Percentiles rank a stretch among this genome's conserved stretches.
Conservation (phyloP, 345 rosid species). For the Lepidium aucheri region DNA sequence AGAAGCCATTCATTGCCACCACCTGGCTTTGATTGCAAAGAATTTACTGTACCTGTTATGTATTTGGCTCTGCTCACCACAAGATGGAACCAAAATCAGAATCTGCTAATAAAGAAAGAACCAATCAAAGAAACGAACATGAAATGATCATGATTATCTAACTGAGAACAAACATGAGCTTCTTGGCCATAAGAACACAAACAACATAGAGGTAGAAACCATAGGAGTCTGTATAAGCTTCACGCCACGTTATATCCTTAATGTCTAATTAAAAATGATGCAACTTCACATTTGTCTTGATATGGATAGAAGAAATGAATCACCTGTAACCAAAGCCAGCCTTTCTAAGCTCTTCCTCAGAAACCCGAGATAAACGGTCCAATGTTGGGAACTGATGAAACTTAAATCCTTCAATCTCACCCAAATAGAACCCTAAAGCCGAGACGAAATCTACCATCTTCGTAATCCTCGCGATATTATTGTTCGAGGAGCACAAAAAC, state of each 20-base stretch:
- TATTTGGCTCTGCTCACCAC: conserved; percentile 69
- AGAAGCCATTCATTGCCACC: conserved; percentile 78
- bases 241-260: not conserved
- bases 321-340: conserved; percentile 95
- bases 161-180: not conserved
- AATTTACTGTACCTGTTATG: conserved; percentile 53
- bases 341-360: conserved; percentile 60
- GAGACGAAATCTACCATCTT: conserved; percentile 86
- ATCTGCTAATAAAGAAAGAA: not conserved
- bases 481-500: conserved; percentile 88
- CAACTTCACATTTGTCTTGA: not conserved
- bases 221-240: not conserved
- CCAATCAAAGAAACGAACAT: not conserved
- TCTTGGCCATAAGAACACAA: not conserved
- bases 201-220: not conserved
- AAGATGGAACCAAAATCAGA: conserved; percentile 14
- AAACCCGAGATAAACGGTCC: conserved; percentile 50
- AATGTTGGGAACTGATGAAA: conserved; percentile 82
- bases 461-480: conserved; percentile 76
- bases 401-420: conserved; percentile 53
- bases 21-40: conserved; percentile 61
- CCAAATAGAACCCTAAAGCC: conserved; percentile 56
- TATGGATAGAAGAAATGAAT: not conserved
- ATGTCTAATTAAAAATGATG: not conserved
- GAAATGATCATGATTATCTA: not conserved